A percentile compares a stretch with the other conserved stretches of the same genome.
Evolutionary conservation across 805 yeast genomes (phyloP).

Genomic region (Barnettozyma botsteinii): DNA sequence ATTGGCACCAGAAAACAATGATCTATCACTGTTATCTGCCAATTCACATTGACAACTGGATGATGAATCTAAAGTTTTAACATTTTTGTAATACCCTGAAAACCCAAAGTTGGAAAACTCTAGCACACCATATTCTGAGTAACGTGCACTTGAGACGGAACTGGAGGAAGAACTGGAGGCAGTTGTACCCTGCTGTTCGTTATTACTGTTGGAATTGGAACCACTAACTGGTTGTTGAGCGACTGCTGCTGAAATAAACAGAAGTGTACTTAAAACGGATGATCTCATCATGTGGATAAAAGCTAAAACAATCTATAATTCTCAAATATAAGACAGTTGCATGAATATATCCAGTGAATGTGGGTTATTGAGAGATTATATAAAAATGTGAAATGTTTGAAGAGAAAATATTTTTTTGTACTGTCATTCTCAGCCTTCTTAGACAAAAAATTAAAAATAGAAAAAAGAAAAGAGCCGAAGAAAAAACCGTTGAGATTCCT

Average conservation of each 20-base stretch:
- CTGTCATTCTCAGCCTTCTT: no score
- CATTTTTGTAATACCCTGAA: slow-evolving; percentile 46
- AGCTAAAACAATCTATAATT: no score
- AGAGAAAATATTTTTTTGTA: no score
- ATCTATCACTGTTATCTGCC: slow-evolving; percentile 31
- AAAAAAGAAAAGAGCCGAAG: no score
- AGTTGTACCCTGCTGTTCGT: neutral
- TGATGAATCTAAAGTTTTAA: slow-evolving; percentile 36
- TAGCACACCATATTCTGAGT: slow-evolving; percentile 31
- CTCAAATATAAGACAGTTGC: no score
- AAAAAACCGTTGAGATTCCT: no score
- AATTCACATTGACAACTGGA: slow-evolving; percentile 43
- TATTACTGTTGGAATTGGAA: neutral
- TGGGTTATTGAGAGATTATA: no score
- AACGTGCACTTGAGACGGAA: slow-evolving; percentile 9
- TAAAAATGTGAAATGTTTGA: no score
- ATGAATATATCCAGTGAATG: no score
- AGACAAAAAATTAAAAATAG: no score
- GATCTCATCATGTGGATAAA: neutral
- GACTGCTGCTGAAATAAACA: slow-evolving; percentile 7
- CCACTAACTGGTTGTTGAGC: slow-evolving; percentile 10
- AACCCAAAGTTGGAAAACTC: slow-evolving; percentile 53
- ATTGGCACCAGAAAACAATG: slow-evolving; percentile 49
- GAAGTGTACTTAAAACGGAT: neutral
- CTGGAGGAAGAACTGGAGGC: slow-evolving; percentile 10